phyloP scores from a whole-genome alignment of 495 filamentous ascomycete genomes.

The Neurospora sp. region DNA sequence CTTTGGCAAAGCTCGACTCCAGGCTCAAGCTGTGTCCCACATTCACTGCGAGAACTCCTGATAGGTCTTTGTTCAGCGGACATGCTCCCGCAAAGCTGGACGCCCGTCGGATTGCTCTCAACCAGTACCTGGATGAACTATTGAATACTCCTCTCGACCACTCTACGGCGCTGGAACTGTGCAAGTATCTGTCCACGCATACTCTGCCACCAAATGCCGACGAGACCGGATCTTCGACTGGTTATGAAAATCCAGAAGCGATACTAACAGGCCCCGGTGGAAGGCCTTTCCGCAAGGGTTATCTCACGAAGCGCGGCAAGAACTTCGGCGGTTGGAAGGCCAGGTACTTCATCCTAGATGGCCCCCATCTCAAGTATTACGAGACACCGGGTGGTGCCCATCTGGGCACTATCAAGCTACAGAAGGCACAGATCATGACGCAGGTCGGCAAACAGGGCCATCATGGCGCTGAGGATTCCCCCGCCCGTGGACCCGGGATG shows the following conservation, averaged over 20 bases:
- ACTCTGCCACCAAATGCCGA: conserved; percentile 69
- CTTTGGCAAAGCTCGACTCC: conserved; percentile 73
- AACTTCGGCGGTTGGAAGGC: conserved; percentile 99
- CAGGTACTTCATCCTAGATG: conserved; percentile 85
- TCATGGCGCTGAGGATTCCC: conserved; percentile 46
- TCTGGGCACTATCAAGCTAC: conserved; percentile 85
- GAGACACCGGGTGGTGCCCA: conserved; percentile 81
- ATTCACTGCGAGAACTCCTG: conserved; percentile 66
- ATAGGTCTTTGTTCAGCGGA: conserved; percentile 76
- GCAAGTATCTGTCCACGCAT: conserved; percentile 79
- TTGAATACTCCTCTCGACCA: conserved; percentile 76
- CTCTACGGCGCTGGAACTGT: conserved; percentile 67
- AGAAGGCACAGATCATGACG: conserved; percentile 83
- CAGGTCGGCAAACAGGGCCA: conserved; percentile 87
- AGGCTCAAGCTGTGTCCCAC: conserved; percentile 59
- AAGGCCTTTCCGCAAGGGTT: conserved; percentile 72
- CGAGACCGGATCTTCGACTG: conserved; percentile 43
- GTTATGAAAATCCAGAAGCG: conserved; percentile 24
- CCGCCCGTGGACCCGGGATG: conserved; percentile 47
- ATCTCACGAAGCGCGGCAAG: conserved; percentile 92
- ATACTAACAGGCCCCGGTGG: conserved; percentile 46
- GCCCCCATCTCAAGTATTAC: conserved; percentile 82
- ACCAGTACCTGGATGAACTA: conserved; percentile 75
- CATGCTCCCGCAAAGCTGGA: conserved; percentile 94
- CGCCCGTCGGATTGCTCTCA: conserved; percentile 68